Evolutionary conservation across 2,329 filamentous ascomycete species (phyloP).

Genomic region (Colletotrichum aenigma): DNA sequence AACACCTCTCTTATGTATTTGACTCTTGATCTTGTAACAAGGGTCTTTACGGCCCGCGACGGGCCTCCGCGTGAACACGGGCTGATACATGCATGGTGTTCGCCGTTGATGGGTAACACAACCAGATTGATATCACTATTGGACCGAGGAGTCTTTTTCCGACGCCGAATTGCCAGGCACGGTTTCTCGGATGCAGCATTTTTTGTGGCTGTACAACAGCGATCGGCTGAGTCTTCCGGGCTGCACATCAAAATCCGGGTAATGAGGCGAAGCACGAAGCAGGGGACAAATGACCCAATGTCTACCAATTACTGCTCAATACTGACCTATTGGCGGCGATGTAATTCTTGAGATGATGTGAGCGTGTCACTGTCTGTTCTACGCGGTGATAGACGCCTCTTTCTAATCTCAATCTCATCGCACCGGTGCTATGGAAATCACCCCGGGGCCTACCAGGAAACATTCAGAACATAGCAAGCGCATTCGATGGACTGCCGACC

Average conservation of each 20-base stretch:
- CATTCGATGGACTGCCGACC: background rate
- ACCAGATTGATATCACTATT: background rate
- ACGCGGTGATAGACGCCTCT: background rate
- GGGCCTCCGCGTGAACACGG: background rate
- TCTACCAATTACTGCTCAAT: background rate
- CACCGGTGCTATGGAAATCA: background rate
- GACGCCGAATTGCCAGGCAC: background rate
- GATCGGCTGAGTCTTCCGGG: background rate
- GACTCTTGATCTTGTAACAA: background rate
- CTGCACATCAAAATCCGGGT: background rate
- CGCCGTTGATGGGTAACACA: background rate
- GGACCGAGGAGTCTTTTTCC: background rate
- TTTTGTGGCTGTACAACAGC: background rate
- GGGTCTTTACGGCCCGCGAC: background rate
- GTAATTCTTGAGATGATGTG: accelerated
- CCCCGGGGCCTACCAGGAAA: background rate
- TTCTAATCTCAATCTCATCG: background rate
- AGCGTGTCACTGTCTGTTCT: background rate
- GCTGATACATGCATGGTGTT: background rate
- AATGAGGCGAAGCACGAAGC: background rate
- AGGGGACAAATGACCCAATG: background rate
- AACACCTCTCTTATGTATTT: background rate
- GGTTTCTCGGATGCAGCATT: background rate
- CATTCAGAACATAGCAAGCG: background rate
- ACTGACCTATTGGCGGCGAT: background rate